Base-by-base conservation (phyloP, 2,329 filamentous ascomycete genomes). In the Botrytis medusae region DNA sequence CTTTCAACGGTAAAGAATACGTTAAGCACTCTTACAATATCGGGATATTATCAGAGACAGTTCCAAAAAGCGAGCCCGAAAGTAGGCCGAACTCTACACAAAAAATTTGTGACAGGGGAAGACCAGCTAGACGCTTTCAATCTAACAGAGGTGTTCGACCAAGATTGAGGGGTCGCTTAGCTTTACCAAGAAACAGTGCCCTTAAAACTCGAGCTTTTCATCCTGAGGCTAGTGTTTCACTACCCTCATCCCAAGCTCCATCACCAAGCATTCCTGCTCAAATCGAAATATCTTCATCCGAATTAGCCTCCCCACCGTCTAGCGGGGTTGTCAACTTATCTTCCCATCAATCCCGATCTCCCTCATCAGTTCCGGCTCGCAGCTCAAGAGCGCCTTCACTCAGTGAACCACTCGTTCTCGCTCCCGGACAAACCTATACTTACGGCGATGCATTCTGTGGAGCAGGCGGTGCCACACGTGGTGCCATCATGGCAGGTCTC, bases 371-470 rank as follows among this genome's bases (percentile, higher is more conserved):
- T 18, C 9, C 75, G 9, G 16, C 9, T 16, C 59, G 46, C 6
- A 40, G 67, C 75, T 57, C 76, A 74, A 25, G 42, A 46, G 25
- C 74, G 75, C 42, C 51, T 61, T 34, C 68, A 74, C 16, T 64
- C 70, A 69, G 67, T n/a, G 9, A 59, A 14, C 48, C 75, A 64
- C 76, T 77, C 2, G 72, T 64, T 16, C 79, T 78, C 69, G 75
- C 77, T 0, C 73, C 72, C 0, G 81, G 81, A 0, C 86, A 88
- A 63, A 84, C 83, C 57, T 93, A 93, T 74, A 92, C 89, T 0
- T 88, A 91, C 37, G 91, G 89, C 1, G 93, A 96, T 78, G 86
- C 87, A 0, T 96, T 93, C 75, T 92, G 89, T 48, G 92, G 93
- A 1, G 91, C 88, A 2, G 93, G 93, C 0, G 93, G 93, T 7